Base-by-base conservation (phyloP, 257 asterid species). In the Solanum virginianum region DNA sequence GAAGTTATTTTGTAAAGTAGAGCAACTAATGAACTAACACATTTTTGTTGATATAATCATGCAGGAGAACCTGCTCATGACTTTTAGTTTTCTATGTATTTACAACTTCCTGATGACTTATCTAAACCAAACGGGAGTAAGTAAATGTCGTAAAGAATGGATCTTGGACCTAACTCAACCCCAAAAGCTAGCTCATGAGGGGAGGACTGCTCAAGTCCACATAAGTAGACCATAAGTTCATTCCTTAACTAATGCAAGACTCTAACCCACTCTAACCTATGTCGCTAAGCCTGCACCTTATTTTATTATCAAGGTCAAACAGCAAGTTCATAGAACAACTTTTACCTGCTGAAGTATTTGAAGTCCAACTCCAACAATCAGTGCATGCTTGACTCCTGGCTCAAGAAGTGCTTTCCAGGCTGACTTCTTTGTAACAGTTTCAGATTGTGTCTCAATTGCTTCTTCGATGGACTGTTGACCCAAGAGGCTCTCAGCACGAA, bases 321-420 rank as follows among this genome's bases (percentile, higher is more conserved):
- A 2, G 47, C 26, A 79, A 53, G 65, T 29, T 79, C 26, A 53
- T 53, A 29, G 7, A 53, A 79, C 66, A 79, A 26, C 10, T 79
- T 51, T 83, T 89, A 95, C 99, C 98, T 95, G 99, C 88, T 97
- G 99, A 89, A 97, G 98, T 87, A 97, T 93, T 89, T 97, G 99
- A 86, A 97, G 63, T 77, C 95, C 98, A 0, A 94, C 92, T 17
- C 99, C 99, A 18, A 97, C 99, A 87, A 93, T 36, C 16, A 97
- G 87, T 7, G 99, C 99, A 77, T 94, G 98, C 81, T 94, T 97
- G 57, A 97, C 98, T n/a, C 99, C 99, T 15, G 99, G 99, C 86
- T 93, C 99, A 39, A 90, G 88, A 71, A 97, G 96, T 74, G 94
- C 99, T 87, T 85, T 92, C 99, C 97, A 97, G 89, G 86, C 85